Evolutionary conservation across 352 stramenopile species (phyloP).

Genomic region (Phytophthora sansomeana): DNA sequence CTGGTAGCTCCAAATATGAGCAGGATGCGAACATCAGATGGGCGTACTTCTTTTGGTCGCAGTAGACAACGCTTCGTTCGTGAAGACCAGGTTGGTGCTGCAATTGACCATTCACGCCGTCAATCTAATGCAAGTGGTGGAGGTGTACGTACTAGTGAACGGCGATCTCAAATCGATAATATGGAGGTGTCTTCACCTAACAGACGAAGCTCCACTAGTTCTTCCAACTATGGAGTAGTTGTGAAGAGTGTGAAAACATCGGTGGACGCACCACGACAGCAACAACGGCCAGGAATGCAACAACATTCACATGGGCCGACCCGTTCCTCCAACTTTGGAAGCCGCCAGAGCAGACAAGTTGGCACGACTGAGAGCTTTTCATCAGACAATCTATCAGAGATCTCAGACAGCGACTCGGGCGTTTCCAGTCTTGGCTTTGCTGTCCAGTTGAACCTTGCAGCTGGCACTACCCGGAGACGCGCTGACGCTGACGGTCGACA

Average conservation of each 20-base stretch:
- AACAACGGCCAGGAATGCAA: conserved; percentile 1
- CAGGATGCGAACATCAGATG: conserved; percentile 37
- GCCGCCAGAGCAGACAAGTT: neutral
- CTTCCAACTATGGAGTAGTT: conserved; percentile 22
- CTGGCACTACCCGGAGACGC: conserved; percentile 32
- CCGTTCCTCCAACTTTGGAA: neutral
- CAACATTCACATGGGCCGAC: neutral
- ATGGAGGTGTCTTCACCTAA: conserved; percentile 5
- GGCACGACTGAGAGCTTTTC: neutral
- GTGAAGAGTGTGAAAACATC: conserved; percentile 12
- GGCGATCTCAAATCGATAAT: neutral
- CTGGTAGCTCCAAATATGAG: conserved; percentile 44
- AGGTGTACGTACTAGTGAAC: neutral
- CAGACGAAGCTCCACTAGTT: conserved; percentile 15
- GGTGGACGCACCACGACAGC: neutral
- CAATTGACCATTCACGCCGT: conserved; percentile 7
- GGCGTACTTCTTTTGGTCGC: conserved; percentile 18
- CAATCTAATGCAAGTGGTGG: conserved; percentile 3
- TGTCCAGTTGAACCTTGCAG: conserved; percentile 50
- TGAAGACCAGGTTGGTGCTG: conserved; percentile 2
- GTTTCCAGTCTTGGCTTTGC: conserved; percentile 61
- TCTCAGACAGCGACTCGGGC: conserved; percentile 43
- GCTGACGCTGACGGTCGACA: conserved; percentile 13
- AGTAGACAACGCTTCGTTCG: conserved; percentile 23
- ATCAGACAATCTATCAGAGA: conserved; percentile 20